phyloP scores from a whole-genome alignment of 225 moss, liverwort and hornwort species.

The Bryoerythrophyllum caledonicum region DNA sequence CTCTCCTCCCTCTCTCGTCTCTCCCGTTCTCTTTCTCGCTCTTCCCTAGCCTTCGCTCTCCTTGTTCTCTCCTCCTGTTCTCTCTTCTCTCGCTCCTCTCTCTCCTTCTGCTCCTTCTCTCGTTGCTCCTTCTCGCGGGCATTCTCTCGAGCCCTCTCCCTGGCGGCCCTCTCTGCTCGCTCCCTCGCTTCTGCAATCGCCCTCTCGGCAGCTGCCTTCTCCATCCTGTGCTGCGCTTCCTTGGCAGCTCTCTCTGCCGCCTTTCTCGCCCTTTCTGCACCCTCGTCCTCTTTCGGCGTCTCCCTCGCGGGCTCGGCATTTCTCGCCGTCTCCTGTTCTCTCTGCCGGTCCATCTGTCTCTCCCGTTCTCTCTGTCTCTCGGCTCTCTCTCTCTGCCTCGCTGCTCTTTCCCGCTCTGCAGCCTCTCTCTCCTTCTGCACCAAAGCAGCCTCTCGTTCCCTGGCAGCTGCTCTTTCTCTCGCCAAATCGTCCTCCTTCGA shows the following conservation, averaged over 20 bases:
- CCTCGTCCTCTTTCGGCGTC: conserved; percentile 56
- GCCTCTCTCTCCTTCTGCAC: conserved; percentile 56
- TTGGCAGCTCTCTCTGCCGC: conserved; percentile 65
- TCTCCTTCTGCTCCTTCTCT: conserved; percentile 48
- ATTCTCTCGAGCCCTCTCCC: conserved; percentile 55
- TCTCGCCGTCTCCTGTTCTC: conserved; percentile 62
- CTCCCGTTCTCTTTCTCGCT: conserved; percentile 46
- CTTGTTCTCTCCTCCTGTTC: conserved; percentile 41
- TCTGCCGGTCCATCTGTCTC: conserved; percentile 56
- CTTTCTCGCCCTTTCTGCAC: conserved; percentile 57
- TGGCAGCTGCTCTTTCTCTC: conserved; percentile 45
- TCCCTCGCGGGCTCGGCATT: conserved; percentile 31
- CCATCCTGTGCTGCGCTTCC: conserved; percentile 79
- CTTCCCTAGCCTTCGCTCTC: conserved; percentile 35
- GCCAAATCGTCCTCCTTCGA: conserved; percentile 56
- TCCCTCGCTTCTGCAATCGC: conserved; percentile 69
- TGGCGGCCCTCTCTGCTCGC: conserved; percentile 61
- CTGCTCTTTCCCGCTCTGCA: conserved; percentile 43
- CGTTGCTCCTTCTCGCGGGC: conserved; percentile 70
- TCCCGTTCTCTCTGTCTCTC: conserved; percentile 69
- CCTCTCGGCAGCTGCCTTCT: conserved; percentile 83
- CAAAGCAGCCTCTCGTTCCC: conserved; percentile 48
- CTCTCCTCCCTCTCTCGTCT: conserved; percentile 41
- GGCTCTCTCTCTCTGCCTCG: conserved; percentile 39
- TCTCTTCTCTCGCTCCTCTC: conserved; percentile 39